Evolutionary conservation across 805 yeast genomes (phyloP).

Genomic region (Metschnikowia cubensis): DNA sequence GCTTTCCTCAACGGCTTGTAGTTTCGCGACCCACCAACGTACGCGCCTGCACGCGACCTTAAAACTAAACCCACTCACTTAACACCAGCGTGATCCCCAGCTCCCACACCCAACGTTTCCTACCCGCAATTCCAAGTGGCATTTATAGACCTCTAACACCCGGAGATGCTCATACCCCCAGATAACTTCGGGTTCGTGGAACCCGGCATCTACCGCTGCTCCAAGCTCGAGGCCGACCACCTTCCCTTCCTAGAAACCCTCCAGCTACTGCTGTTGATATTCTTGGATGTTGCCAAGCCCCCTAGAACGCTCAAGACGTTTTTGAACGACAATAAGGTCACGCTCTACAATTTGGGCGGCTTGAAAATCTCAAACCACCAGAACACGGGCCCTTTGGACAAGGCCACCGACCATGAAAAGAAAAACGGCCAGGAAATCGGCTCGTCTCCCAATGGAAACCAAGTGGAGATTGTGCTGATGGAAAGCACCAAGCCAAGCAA

Average conservation of each 20-base stretch:
- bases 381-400: conserved; percentile 18
- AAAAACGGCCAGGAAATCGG: conserved; percentile 2
- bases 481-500: conserved; percentile 22
- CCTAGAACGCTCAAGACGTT: conserved; percentile 65
- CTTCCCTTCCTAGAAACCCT: conserved; percentile 76
- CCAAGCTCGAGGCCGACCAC: conserved; percentile 71
- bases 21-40: neutral
- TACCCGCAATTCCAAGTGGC: too few relatives aligned
- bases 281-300: conserved; percentile 84
- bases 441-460: conserved; percentile 13
- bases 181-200: conserved; percentile 91
- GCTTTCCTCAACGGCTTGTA: neutral
- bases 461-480: conserved; percentile 24
- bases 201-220: conserved; percentile 76
- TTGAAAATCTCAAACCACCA: conserved; percentile 38
- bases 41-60: neutral
- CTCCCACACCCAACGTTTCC: neutral
- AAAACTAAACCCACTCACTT: neutral
- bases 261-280: conserved; percentile 60
- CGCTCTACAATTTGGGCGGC: conserved; percentile 46
- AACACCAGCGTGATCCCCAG: neutral
- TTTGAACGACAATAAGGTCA: conserved; percentile 53
- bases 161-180: conserved; percentile 80
- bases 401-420: conserved; percentile 5
- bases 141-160: neutral